A percentile compares a stretch with the other conserved stretches of the same genome.
Evolutionary conservation across 768 basidiomycete genomes (phyloP).

Genomic region (Mycena alexandri): DNA sequence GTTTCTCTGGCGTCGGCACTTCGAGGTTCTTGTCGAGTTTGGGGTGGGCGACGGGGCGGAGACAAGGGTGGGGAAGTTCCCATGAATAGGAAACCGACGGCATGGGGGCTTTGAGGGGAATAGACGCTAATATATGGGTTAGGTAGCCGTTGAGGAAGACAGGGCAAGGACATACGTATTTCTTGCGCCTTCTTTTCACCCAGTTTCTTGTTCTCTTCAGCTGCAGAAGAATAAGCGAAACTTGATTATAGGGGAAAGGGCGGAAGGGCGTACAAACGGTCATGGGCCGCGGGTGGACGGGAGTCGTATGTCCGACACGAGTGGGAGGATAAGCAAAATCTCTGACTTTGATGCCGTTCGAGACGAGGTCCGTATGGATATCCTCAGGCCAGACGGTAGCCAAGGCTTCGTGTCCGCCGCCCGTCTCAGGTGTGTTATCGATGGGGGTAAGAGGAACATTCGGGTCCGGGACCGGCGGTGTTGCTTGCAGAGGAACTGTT

Average conservation of each 20-base stretch:
- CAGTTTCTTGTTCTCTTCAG: background rate
- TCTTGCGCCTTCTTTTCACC: background rate
- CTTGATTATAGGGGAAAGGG: background rate
- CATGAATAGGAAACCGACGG: slow-evolving; percentile 23
- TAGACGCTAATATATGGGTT: background rate
- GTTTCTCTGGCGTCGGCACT: slow-evolving; percentile 8
- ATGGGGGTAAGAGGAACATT: background rate
- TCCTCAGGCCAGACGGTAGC: slow-evolving; percentile 22
- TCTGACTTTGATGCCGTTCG: slow-evolving; percentile 31
- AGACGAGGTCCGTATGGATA: slow-evolving; percentile 15
- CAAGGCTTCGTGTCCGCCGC: background rate
- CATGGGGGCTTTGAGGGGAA: slow-evolving; percentile 23
- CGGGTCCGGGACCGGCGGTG: slow-evolving; percentile 5
- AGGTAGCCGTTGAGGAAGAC: background rate
- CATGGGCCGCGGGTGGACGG: slow-evolving; percentile 12
- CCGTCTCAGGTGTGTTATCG: background rate
- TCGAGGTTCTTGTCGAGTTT: background rate
- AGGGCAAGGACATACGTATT: slow-evolving; percentile 12
- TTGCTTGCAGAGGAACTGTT: background rate
- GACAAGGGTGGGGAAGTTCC: slow-evolving; percentile 24
- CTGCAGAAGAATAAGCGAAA: background rate
- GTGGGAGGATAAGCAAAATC: slow-evolving; percentile 34
- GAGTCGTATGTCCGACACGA: slow-evolving; percentile 20
- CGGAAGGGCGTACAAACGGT: slow-evolving; percentile 16
- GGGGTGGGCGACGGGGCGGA: slow-evolving; percentile 15